Evolutionary conservation across 345 rosid genomes (phyloP).

Genomic region (Populus davidiana): DNA sequence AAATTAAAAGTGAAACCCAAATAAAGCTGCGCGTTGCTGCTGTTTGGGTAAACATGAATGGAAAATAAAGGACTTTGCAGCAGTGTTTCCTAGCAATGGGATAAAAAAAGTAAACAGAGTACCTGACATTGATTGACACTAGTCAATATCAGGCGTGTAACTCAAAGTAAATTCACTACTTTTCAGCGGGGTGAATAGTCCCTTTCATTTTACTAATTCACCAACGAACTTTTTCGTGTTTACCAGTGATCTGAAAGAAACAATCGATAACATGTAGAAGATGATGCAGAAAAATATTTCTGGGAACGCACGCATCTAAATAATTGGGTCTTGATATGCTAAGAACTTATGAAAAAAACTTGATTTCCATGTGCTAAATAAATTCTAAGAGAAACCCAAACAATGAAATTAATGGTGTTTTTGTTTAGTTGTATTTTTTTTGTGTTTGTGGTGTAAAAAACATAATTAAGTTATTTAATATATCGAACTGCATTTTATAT

Average conservation of each 20-base stretch:
- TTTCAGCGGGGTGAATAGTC: not conserved
- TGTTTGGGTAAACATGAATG: not conserved
- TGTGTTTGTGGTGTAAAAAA: too few species aligned
- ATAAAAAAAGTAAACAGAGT: not conserved
- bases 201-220: too few species aligned
- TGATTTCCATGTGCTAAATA: not conserved
- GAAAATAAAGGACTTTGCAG: not conserved
- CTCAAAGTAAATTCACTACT: not conserved
- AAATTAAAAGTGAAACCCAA: too few species aligned
- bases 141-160: slow-evolving; percentile 4
- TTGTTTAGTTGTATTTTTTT: too few species aligned
- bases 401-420: not conserved
- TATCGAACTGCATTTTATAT: too few species aligned
- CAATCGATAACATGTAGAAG: too few species aligned
- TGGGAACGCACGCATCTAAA: too few species aligned
- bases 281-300: too few species aligned
- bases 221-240: too few species aligned
- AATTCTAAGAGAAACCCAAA: not conserved
- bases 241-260: too few species aligned
- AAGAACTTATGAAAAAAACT: not conserved
- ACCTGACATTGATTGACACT: slow-evolving; percentile 22
- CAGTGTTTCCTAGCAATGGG: not conserved
- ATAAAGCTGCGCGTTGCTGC: not conserved
- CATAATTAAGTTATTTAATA: too few species aligned
- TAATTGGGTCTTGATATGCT: too few species aligned